These are phyloP conservation scores for Fusarium devonianum DNA, from an alignment of 2,329 filamentous ascomycete genomes.

Conservation along the genomic window DNA sequence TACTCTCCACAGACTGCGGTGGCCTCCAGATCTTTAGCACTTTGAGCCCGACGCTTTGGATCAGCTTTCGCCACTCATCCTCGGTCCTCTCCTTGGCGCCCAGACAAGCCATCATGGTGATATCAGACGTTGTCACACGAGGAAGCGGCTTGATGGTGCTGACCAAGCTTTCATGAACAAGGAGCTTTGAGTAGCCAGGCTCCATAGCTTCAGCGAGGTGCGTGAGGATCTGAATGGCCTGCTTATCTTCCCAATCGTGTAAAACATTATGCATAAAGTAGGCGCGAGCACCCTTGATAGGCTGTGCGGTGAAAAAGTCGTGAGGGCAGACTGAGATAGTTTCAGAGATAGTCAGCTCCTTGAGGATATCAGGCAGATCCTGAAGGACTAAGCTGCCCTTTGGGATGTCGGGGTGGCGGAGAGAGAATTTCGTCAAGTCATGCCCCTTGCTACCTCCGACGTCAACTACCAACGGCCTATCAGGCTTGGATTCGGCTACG, in stretches of 20 bases:
- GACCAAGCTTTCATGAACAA: slow-evolving; percentile 49
- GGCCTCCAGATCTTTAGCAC: slow-evolving; percentile 45
- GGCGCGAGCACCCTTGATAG: slow-evolving; percentile 49
- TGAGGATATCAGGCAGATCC: slow-evolving; percentile 46
- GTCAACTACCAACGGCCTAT: slow-evolving; percentile 45
- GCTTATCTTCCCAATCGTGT: slow-evolving; percentile 57
- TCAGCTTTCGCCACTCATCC: slow-evolving; percentile 41
- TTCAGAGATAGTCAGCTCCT: slow-evolving; percentile 31
- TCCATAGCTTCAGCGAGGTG: slow-evolving; percentile 36
- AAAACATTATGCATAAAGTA: slow-evolving; percentile 59
- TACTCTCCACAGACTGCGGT: slow-evolving; percentile 38
- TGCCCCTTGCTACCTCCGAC: slow-evolving; percentile 49
- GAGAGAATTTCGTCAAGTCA: slow-evolving; percentile 46
- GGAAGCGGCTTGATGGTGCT: slow-evolving; percentile 40
- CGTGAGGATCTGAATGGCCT: slow-evolving; percentile 45
- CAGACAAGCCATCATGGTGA: slow-evolving; percentile 46
- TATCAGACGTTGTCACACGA: slow-evolving; percentile 45
- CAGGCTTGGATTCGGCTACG: slow-evolving; percentile 38
- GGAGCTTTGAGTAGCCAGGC: slow-evolving; percentile 47
- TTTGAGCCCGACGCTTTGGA: slow-evolving; percentile 37
- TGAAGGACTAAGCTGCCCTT: slow-evolving; percentile 45
- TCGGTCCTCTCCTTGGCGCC: slow-evolving; percentile 45
- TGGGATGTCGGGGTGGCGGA: slow-evolving; percentile 37
- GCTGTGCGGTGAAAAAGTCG: slow-evolving; percentile 49
- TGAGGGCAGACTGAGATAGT: slow-evolving; percentile 44